phyloP scores from a whole-genome alignment of 345 rosid species.

The Abelmoschus esculentus region DNA sequence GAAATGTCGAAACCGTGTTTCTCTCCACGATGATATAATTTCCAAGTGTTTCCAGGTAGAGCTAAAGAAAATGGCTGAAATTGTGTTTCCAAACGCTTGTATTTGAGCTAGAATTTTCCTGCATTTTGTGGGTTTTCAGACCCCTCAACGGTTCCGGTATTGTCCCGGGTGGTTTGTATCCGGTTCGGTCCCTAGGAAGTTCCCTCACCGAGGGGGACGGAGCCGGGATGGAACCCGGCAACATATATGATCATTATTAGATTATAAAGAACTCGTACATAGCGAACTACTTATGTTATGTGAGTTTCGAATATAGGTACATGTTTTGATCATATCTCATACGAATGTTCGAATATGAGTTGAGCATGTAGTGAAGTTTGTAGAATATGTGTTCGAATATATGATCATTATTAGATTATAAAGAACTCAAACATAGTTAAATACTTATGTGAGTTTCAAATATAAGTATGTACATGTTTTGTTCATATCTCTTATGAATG shows the following conservation, averaged over 20 bases:
- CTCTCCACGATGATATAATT: conserved; percentile 81
- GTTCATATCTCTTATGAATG: background rate
- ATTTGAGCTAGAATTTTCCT: background rate
- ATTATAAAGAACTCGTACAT: background rate
- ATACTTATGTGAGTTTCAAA: background rate
- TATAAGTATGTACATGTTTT: no score
- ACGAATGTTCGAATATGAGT: background rate
- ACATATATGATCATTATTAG: background rate
- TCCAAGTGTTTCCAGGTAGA: conserved; percentile 93
- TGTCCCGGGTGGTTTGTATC: no score
- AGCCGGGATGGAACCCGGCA: no score
- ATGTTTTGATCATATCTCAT: background rate
- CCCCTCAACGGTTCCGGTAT: no score
- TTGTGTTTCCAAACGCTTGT: background rate
- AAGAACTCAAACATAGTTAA: background rate
- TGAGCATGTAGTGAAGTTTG: no score
- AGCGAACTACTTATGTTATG: background rate
- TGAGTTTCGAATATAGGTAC: background rate
- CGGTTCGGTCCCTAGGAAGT: no score
- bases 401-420: background rate
- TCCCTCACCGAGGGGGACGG: no score
- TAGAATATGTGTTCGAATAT: no score
- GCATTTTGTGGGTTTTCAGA: background rate
- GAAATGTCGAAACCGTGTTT: conserved; percentile 75
- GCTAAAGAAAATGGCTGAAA: conserved; percentile 10